Conservation (phyloP, 768 basidiomycete genomes). For the Cystobasidium onofrii region DNA sequence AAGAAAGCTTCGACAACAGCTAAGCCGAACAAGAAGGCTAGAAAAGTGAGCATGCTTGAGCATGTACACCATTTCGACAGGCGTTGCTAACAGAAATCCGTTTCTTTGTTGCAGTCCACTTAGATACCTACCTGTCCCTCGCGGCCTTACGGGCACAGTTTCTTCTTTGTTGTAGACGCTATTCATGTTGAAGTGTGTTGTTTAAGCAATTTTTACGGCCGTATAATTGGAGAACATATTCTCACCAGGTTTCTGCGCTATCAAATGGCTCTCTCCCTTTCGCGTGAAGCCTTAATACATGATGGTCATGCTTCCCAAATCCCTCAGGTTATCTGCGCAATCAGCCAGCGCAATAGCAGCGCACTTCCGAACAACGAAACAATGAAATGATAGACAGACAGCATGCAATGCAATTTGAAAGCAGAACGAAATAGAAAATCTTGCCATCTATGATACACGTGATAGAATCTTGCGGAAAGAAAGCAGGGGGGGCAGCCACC, state of each 20-base stretch:
- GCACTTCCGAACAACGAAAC: too few relatives aligned
- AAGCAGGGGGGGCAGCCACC: neutral
- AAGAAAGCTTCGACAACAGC: neutral
- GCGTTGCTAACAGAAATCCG: neutral
- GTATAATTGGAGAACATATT: too few relatives aligned
- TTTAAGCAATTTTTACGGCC: too few relatives aligned
- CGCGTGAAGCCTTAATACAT: too few relatives aligned
- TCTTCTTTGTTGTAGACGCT: neutral
- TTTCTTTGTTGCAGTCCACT: neutral
- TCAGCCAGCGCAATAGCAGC: too few relatives aligned
- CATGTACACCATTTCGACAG: too few relatives aligned
- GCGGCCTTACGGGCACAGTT: too few relatives aligned
- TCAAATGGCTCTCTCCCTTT: neutral
- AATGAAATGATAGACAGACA: neutral
- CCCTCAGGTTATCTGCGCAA: too few relatives aligned
- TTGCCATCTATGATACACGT: neutral
- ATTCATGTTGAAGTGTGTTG: neutral
- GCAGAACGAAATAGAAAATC: neutral
- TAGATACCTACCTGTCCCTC: neutral
- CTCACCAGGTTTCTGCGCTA: neutral
- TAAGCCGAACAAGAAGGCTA: constrained; percentile 13
- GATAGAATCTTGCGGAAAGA: neutral
- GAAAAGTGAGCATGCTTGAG: constrained; percentile 7
- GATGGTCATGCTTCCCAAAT: too few relatives aligned
- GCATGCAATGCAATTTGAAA: neutral